Evolutionary conservation across 2,329 filamentous ascomycete genomes (phyloP), one percentile per base, ranked within the genome.

Genomic region (Colletotrichum agaves): DNA sequence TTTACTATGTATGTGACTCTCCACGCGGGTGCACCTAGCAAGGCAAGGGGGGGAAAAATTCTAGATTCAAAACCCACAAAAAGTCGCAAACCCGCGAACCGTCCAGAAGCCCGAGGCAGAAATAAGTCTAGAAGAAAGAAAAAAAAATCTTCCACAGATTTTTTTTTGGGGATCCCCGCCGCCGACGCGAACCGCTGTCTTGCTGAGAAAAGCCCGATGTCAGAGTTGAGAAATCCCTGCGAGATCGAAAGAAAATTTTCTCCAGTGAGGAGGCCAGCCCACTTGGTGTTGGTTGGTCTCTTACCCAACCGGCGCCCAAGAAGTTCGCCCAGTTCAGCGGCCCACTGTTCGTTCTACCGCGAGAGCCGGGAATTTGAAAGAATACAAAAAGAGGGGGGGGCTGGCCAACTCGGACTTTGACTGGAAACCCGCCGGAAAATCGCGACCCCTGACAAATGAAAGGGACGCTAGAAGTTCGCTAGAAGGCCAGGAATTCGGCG

Each of bases 391-490:
- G 7, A 27, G n/a, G n/a, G n/a, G 27, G 27, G 8, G 5, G 27
- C 27, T 27, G 5, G 6, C 27, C 27, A 27, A 27, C 27, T 7
- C 6, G 27, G 27, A 27, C 27, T 27, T 7, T 27, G 27, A 27
- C 27, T 7, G 5, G 27, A 27, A 27, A 27, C 27, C 27, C 23
- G 23, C 27, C 27, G 27, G 6, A 27, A 27, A 27, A 7, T 7
- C 23, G 23, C 23, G 23, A 27, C 23, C 23, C 23, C 4, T 27
- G 23, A 27, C 23, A 6, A 31, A 21, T 13, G 13, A 49, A 49
- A 31, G 13, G 4, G 19, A 10, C 60, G 39, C 64, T 67, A 67
- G 61, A 67, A 64, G 53, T 53, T 58, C 64, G 64, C 64, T 61
- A 66, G 63, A 66, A 66, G 41, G 41, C n/a, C 6, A 2, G 15